Percentiles rank a stretch among this genome's conserved stretches.
Conservation (phyloP, 1,284 basidiomycete genomes). For the Veloporphyrellus conicus region DNA sequence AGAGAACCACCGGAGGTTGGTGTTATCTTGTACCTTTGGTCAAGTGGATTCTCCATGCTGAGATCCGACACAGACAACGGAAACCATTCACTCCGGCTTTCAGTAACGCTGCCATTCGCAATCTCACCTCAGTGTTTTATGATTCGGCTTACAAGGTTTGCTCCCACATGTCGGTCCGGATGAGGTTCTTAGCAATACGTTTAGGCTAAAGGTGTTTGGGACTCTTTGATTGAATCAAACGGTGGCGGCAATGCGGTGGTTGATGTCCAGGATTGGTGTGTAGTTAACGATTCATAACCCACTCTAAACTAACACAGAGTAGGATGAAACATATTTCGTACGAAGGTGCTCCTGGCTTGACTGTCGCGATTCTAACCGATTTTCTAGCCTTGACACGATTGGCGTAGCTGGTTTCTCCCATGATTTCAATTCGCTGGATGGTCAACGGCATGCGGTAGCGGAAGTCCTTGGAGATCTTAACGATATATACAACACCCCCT, state of each 20-base stretch:
- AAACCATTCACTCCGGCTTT: slow-evolving; percentile 46
- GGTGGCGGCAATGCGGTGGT: slow-evolving; percentile 35
- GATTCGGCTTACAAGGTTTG: slow-evolving; percentile 37
- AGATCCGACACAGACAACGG: slow-evolving; percentile 35
- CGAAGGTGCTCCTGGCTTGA: slow-evolving; percentile 19
- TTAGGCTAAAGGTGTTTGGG: slow-evolving; percentile 46
- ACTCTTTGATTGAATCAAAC: slow-evolving; percentile 39
- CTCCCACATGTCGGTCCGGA: slow-evolving; percentile 17
- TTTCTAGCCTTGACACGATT: slow-evolving; percentile 49
- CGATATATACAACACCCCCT: slow-evolving; percentile 23
- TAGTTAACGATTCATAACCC: neutral
- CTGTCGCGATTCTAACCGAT: slow-evolving; percentile 23
- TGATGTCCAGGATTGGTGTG: slow-evolving; percentile 44
- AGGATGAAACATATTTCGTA: slow-evolving; percentile 52
- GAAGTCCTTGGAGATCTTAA: slow-evolving; percentile 44
- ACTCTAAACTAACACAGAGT: slow-evolving; percentile 27
- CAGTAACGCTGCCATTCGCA: slow-evolving; percentile 42
- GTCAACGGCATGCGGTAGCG: slow-evolving; percentile 42
- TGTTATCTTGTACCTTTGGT: neutral
- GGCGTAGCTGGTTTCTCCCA: slow-evolving; percentile 61
- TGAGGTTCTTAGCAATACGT: neutral
- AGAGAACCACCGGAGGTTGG: slow-evolving; percentile 18
- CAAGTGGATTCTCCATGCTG: no score
- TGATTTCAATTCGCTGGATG: slow-evolving; percentile 52
- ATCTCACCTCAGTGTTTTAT: slow-evolving; percentile 42